These are phyloP conservation scores for Ramichloridium luteum DNA, from an alignment of 2,329 filamentous ascomycete species.

Conservation along the genomic window DNA sequence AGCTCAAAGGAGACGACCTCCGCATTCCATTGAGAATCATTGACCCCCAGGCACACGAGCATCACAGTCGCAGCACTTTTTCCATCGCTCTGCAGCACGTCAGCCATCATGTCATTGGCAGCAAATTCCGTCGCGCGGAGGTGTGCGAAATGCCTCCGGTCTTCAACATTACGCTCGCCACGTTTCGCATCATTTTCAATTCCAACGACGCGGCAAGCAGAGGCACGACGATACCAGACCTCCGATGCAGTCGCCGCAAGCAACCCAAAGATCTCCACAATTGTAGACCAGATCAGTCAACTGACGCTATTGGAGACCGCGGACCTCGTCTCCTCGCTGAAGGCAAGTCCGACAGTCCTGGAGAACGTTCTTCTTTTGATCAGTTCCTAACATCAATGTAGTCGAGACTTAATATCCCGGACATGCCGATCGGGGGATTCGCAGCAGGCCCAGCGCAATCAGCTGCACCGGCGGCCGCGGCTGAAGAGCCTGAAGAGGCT, in stretches of 20 bases:
- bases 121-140: slow-evolving; percentile 32
- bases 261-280: slow-evolving; percentile 85
- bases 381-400: no score
- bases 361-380: no score
- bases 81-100: slow-evolving; percentile 2
- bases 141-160: slow-evolving; percentile 29
- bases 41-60: slow-evolving; percentile 4
- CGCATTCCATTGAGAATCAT: slow-evolving; percentile 6
- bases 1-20: slow-evolving; percentile 1
- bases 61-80: no score
- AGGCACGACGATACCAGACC: slow-evolving; percentile 70
- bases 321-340: slow-evolving; percentile 85
- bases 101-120: slow-evolving; percentile 31
- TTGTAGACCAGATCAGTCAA: slow-evolving; percentile 98
- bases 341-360: slow-evolving; percentile 52
- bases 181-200: slow-evolving; percentile 9
- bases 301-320: slow-evolving; percentile 96
- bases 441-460: slow-evolving; percentile 50
- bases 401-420: slow-evolving; percentile 93
- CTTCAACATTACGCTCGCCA: slow-evolving; percentile 15
- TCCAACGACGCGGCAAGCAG: slow-evolving; percentile 15
- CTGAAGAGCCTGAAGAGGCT: slow-evolving; percentile 68
- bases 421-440: slow-evolving; percentile 89
- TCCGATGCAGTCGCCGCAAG: slow-evolving; percentile 50
- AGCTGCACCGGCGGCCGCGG: slow-evolving; percentile 49